Conservation (phyloP, 2,329 filamentous ascomycete species). For the Dactylellina haptotyla region DNA sequence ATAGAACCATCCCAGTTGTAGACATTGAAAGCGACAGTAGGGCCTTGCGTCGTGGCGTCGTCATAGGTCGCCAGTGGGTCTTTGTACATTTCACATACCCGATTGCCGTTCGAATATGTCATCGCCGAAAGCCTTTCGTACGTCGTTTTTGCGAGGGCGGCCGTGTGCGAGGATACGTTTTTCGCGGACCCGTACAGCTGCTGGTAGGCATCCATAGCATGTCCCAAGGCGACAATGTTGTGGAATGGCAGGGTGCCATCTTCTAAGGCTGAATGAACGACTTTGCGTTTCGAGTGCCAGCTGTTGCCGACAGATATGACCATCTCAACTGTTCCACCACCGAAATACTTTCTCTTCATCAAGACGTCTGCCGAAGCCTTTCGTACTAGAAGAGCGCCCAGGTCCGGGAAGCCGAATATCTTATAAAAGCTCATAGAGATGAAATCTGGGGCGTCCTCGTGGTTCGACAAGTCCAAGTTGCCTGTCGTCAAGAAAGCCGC, state of each 20-base stretch:
- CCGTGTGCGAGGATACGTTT: slow-evolving; percentile 68
- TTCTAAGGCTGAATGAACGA: slow-evolving; percentile 70
- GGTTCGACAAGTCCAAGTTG: slow-evolving; percentile 67
- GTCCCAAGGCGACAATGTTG: slow-evolving; percentile 71
- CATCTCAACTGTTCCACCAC: slow-evolving; percentile 74
- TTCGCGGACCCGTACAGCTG: slow-evolving; percentile 66
- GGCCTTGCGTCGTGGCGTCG: slow-evolving; percentile 68
- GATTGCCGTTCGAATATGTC: slow-evolving; percentile 67
- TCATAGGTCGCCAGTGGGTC: slow-evolving; percentile 64
- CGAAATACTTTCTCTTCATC: slow-evolving; percentile 71
- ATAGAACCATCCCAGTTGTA: slow-evolving; percentile 66
- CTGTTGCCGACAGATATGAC: slow-evolving; percentile 65
- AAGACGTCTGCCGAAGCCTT: slow-evolving; percentile 68
- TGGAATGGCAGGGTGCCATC: slow-evolving; percentile 75
- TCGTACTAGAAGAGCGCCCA: slow-evolving; percentile 71
- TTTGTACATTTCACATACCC: slow-evolving; percentile 68
- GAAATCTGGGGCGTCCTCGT: slow-evolving; percentile 69
- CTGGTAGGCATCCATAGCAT: slow-evolving; percentile 69
- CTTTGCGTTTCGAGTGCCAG: slow-evolving; percentile 68
- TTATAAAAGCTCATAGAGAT: slow-evolving; percentile 72
- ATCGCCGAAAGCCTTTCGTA: slow-evolving; percentile 65
- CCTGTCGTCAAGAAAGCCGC: slow-evolving; percentile 73
- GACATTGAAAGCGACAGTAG: slow-evolving; percentile 74
- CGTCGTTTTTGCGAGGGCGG: slow-evolving; percentile 66
- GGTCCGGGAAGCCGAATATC: slow-evolving; percentile 73